Percentiles rank a stretch among this genome's conserved stretches.
phyloP scores from a whole-genome alignment of 768 basidiomycete genomes.

The Boletus patriciae region DNA sequence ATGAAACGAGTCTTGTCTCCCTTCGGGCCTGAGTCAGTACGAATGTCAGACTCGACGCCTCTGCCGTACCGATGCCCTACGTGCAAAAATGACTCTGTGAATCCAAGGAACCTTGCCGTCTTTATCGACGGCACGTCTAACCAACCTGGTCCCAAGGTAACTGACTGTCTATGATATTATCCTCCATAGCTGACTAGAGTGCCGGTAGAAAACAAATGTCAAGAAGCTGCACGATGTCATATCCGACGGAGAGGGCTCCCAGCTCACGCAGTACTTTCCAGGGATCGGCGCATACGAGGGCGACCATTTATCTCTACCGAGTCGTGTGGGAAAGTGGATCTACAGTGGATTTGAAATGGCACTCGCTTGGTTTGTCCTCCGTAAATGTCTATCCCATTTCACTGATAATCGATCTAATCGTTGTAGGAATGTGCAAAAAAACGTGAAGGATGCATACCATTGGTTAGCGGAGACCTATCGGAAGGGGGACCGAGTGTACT shows the following conservation, averaged over 20 bases:
- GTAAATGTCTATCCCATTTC: not conserved
- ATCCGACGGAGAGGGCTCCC: not conserved
- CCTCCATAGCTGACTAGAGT: not conserved
- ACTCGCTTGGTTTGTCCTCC: conserved; percentile 2
- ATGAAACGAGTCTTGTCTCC: not conserved
- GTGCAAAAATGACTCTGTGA: not conserved
- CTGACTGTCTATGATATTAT: conserved; percentile 8
- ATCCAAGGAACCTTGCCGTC: conserved; percentile 35
- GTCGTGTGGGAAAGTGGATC: not conserved
- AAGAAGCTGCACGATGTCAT: conserved; percentile 31
- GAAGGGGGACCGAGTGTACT: conserved; percentile 29
- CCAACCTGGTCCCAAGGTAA: conserved; percentile 38
- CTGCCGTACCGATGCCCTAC: not conserved
- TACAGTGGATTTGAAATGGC: not conserved
- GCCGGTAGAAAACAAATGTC: conserved; percentile 33
- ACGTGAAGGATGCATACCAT: conserved; percentile 1
- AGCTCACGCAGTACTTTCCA: conserved; percentile 28
- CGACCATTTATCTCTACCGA: not conserved
- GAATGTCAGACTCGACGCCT: not conserved
- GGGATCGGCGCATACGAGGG: conserved; percentile 33
- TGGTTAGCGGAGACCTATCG: conserved; percentile 2
- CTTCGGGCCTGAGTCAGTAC: not conserved
- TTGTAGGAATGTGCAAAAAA: conserved; percentile 7
- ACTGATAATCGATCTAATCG: not conserved
- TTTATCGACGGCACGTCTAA: conserved; percentile 21